A percentile compares a stretch with the other conserved stretches of the same genome.
Evolutionary conservation across 225 moss, liverwort and hornwort genomes (phyloP).

Genomic region (Anthoceros angustus): DNA sequence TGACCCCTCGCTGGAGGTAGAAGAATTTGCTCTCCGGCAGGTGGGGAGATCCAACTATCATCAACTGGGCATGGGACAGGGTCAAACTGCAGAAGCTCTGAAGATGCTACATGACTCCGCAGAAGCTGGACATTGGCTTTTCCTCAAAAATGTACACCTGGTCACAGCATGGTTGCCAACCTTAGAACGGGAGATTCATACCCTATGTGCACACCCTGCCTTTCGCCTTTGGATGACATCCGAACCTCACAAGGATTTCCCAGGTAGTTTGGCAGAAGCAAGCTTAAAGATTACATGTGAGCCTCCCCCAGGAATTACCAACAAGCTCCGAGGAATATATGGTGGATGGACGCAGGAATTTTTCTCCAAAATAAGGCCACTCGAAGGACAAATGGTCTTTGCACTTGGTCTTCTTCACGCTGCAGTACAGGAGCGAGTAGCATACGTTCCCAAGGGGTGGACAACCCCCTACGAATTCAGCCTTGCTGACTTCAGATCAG

Average conservation of each 20-base stretch:
- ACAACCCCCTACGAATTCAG: slow-evolving; percentile 18
- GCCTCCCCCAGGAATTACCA: slow-evolving; percentile 16
- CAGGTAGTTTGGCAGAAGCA: slow-evolving; percentile 12
- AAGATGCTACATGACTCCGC: slow-evolving; percentile 11
- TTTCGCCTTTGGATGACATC: slow-evolving; percentile 24
- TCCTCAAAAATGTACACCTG: slow-evolving; percentile 23
- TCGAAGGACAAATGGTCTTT: slow-evolving; percentile 12
- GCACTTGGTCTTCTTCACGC: slow-evolving; percentile 16
- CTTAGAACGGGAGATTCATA: slow-evolving; percentile 13
- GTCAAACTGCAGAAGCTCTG: slow-evolving; percentile 20
- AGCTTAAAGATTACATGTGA: slow-evolving; percentile 20
- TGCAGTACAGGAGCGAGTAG: slow-evolving; percentile 14
- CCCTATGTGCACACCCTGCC: slow-evolving; percentile 14
- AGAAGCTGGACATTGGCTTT: slow-evolving; percentile 18
- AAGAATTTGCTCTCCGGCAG: slow-evolving; percentile 15
- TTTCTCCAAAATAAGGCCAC: slow-evolving; percentile 8
- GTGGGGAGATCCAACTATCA: slow-evolving; percentile 18
- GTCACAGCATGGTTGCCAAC: slow-evolving; percentile 19
- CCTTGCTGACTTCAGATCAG: slow-evolving; percentile 20
- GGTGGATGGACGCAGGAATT: slow-evolving; percentile 13
- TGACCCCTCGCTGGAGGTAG: slow-evolving; percentile 22
- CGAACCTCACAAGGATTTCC: slow-evolving; percentile 19
- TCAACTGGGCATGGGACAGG: slow-evolving; percentile 25
- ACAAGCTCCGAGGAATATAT: slow-evolving; percentile 15
- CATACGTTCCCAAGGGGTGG: slow-evolving; percentile 20